A percentile compares a stretch with the other conserved stretches of the same genome.
These are phyloP conservation scores for Lyophyllum semitale DNA, from an alignment of 768 basidiomycete genomes.

Conservation along the genomic window DNA sequence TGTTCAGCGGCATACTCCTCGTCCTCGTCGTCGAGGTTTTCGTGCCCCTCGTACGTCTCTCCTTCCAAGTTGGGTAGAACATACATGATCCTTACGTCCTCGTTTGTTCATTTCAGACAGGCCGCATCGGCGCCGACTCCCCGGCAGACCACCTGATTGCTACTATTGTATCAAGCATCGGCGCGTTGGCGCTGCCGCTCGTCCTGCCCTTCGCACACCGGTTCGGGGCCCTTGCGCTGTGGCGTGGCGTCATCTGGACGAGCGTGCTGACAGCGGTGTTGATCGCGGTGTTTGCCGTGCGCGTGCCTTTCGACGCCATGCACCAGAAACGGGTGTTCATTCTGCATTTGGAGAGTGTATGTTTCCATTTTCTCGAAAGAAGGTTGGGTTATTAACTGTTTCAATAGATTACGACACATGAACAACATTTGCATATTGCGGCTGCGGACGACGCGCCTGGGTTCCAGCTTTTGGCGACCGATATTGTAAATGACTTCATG, in stretches of 20 bases:
- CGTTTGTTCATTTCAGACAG: too few relatives aligned
- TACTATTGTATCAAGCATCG: slow-evolving; percentile 62
- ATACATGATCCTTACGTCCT: neutral
- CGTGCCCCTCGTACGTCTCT: slow-evolving; percentile 75
- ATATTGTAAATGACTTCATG: slow-evolving; percentile 66
- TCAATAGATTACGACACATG: slow-evolving; percentile 75
- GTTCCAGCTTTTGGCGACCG: slow-evolving; percentile 61
- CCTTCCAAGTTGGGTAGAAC: neutral
- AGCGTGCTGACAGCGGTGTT: slow-evolving; percentile 45
- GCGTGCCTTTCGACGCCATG: slow-evolving; percentile 72
- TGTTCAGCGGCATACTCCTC: slow-evolving; percentile 58
- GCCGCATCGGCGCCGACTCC: slow-evolving; percentile 77
- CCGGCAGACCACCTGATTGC: slow-evolving; percentile 91
- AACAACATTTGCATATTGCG: slow-evolving; percentile 79
- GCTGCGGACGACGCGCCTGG: too few relatives aligned
- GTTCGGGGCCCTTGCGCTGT: slow-evolving; percentile 46
- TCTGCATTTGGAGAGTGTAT: slow-evolving; percentile 83
- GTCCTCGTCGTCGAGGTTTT: slow-evolving; percentile 79
- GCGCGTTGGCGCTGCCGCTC: slow-evolving; percentile 61
- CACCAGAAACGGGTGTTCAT: slow-evolving; percentile 90
- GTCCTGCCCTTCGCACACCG: slow-evolving; percentile 73
- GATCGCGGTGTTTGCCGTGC: slow-evolving; percentile 62
- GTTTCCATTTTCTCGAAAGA: slow-evolving; percentile 23
- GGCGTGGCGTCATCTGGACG: slow-evolving; percentile 43
- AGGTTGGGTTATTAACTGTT: neutral